A percentile compares a stretch with the other conserved stretches of the same genome.
These are phyloP conservation scores for Rosellinia necatrix DNA, from an alignment of 2,329 filamentous ascomycete species.

Conservation along the genomic window DNA sequence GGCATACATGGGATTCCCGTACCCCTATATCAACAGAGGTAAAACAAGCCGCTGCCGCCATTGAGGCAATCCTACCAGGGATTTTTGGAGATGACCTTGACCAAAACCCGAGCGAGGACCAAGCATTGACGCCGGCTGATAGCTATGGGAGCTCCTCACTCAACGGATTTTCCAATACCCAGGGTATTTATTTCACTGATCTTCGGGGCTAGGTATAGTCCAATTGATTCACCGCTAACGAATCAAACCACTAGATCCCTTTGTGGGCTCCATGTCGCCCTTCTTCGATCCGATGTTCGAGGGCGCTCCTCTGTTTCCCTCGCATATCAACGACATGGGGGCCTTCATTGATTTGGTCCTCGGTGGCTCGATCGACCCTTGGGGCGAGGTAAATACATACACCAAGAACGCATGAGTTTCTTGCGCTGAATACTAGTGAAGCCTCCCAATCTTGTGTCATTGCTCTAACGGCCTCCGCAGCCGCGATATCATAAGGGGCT, in stretches of 20 bases:
- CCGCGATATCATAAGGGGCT: too few species aligned
- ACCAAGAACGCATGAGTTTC: background rate
- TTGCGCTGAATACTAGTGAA: conserved; percentile 7
- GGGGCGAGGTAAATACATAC: conserved; percentile 14
- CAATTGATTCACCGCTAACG: background rate
- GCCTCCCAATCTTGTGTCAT: conserved; percentile 5
- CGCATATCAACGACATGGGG: conserved; percentile 23
- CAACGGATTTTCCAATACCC: background rate
- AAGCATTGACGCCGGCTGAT: conserved; percentile 2
- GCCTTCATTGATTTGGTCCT: conserved; percentile 25
- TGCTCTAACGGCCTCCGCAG: background rate
- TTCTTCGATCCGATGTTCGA: conserved; percentile 28
- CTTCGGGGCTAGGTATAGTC: background rate
- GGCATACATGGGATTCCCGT: conserved; percentile 9
- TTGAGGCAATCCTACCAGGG: conserved; percentile 20
- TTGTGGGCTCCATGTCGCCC: conserved; percentile 19
- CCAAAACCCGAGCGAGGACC: conserved; percentile 17
- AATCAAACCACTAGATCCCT: conserved; percentile 13
- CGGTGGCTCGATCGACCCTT: conserved; percentile 20
- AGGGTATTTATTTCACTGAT: conserved; percentile 10
- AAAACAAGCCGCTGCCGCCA: conserved; percentile 24
- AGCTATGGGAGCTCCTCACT: conserved; percentile 7
- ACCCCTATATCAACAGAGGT: conserved; percentile 14
- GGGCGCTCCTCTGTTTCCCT: conserved; percentile 23
- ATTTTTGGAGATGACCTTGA: conserved; percentile 16